Conservation (phyloP, 140 eudicot species). For the Stevia rebaudiana region DNA sequence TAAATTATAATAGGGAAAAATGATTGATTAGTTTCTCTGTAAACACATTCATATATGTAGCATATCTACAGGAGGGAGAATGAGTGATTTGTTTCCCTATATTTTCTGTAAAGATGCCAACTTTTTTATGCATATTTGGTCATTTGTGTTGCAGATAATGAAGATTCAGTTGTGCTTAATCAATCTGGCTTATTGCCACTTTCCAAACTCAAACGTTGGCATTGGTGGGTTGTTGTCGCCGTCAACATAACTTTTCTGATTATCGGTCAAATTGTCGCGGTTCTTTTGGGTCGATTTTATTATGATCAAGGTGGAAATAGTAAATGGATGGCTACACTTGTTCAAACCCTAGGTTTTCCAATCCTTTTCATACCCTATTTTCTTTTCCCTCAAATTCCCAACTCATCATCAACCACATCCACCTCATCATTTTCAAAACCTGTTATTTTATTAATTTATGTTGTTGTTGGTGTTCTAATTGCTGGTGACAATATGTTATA, state of each 20-base stretch:
- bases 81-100: too few relatives aligned
- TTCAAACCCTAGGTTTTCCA: slow-evolving; percentile 88
- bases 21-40: too few relatives aligned
- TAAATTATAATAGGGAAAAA: too few relatives aligned
- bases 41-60: too few relatives aligned
- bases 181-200: slow-evolving; percentile 22
- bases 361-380: slow-evolving; percentile 60
- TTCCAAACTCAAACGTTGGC: slow-evolving; percentile 45
- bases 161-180: slow-evolving; percentile 30
- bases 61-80: too few relatives aligned
- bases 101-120: slow-evolving; percentile 11
- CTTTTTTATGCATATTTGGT: neutral
- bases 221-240: slow-evolving; percentile 73
- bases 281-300: slow-evolving; percentile 79
- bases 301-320: slow-evolving; percentile 89
- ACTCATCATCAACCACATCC: slow-evolving; percentile 26
- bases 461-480: slow-evolving; percentile 45
- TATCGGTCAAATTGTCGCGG: slow-evolving; percentile 81
- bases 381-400: slow-evolving; percentile 37
- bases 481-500: slow-evolving; percentile 89
- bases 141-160: slow-evolving; percentile 35
- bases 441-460: slow-evolving; percentile 25
- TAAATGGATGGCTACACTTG: slow-evolving; percentile 78
- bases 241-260: slow-evolving; percentile 60
- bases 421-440: slow-evolving; percentile 4